phyloP scores from a whole-genome alignment of 2,329 filamentous ascomycete species.

The Talaromyces funiculosus region DNA sequence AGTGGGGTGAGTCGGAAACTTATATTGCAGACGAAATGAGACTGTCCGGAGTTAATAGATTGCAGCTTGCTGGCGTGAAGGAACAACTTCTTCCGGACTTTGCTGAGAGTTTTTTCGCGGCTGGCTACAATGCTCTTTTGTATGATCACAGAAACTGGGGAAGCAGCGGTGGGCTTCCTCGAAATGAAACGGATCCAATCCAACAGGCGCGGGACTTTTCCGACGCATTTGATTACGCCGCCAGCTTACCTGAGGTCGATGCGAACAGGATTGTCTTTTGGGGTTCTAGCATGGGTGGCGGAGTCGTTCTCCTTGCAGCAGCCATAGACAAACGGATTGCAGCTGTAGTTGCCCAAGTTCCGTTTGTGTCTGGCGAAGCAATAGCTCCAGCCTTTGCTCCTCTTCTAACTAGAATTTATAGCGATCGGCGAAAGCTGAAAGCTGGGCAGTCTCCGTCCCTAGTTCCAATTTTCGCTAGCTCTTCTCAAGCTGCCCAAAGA shows the following conservation, averaged over 20 bases:
- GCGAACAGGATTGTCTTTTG: slow-evolving; percentile 32
- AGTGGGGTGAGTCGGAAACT: too few relatives aligned
- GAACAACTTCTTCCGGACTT: neutral
- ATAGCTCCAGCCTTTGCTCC: neutral
- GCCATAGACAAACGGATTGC: slow-evolving; percentile 38
- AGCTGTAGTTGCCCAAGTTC: slow-evolving; percentile 34
- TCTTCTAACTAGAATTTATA: neutral
- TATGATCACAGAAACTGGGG: neutral
- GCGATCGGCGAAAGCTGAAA: neutral
- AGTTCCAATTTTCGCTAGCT: neutral
- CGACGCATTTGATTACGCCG: slow-evolving; percentile 36
- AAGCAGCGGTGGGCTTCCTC: neutral
- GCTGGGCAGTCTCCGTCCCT: neutral
- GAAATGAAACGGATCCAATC: neutral
- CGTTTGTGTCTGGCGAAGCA: slow-evolving; percentile 30
- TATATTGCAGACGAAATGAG: too few relatives aligned
- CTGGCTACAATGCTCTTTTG: neutral
- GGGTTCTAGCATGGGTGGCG: slow-evolving; percentile 35
- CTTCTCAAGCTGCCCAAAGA: neutral
- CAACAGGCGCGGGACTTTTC: slow-evolving; percentile 6
- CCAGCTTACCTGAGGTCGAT: slow-evolving; percentile 26
- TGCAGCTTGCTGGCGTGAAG: neutral
- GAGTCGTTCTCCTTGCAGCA: slow-evolving; percentile 34
- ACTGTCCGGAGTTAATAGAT: neutral
- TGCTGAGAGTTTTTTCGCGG: neutral